Base-by-base conservation (phyloP, 768 basidiomycete genomes). In the Mycena belliarum region DNA sequence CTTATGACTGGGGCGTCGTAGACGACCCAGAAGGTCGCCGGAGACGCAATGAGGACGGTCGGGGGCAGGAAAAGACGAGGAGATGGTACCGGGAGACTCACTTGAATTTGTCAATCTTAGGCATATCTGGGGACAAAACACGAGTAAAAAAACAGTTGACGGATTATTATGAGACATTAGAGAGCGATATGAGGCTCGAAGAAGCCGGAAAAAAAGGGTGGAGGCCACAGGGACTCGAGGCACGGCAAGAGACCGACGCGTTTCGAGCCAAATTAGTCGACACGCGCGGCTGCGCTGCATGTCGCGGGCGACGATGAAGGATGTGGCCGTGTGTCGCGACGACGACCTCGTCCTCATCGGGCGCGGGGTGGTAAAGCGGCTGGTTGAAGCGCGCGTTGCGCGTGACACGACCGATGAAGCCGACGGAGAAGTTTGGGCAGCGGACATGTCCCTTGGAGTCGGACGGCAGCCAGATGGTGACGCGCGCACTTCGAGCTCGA, bases 391-490 rank as follows among this genome's bases (percentile, higher is more conserved):
- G 75, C 41, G 78, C 79, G 56, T 85, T 82, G 40, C 67, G 72
- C 68, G 83, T 72, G 54, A 92, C 84, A 58, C 82, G 82, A 70
- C 91, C 89, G 49, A 82, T 71, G 72, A 92, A 91, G 40, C 88
- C 89, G 10, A 88, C 79, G 21, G 89, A 92, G 70, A 85, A 86
- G 24, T 75, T 81, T 15, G 78, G 71, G 63, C 82, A 72, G 64
- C 78, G 80, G 37, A 92, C 87, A 35, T 75, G 81, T 23, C 90
- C 90, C 53, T 76, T 82, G 73, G 91, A 91, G 66, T 92, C 89
- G 33, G 88, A 90, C 15, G 90, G 90, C 20, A 92, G 76, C 84
- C 85, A 91, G 57, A 91, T 71, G 6, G 85, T 89, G 28, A 91
- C 18, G 82, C 85, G 61, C 79, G 79, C 33, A 92, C 75, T 69